Evolutionary conservation across 1,284 basidiomycete species (phyloP).

Genomic region (Ustilago shanxiensis): DNA sequence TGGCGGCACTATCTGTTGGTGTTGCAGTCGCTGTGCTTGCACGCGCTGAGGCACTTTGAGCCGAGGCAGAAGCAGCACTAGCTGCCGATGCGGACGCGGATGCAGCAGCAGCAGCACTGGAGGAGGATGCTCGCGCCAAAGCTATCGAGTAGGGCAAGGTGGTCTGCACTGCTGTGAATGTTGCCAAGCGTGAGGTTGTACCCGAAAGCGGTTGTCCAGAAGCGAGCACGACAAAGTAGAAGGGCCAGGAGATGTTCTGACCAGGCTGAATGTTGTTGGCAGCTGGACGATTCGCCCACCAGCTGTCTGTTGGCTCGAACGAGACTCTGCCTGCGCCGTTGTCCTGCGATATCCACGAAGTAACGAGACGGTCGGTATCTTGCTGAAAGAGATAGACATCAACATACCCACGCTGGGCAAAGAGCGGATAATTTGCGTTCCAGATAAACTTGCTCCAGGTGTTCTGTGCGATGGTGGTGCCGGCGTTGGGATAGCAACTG

Average conservation of each 20-base stretch:
- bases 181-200: constrained; percentile 51
- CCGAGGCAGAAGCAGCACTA: constrained; percentile 35
- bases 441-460: constrained; percentile 61
- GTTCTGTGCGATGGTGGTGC: constrained; percentile 50
- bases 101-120: constrained; percentile 38
- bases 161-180: constrained; percentile 60
- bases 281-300: constrained; percentile 53
- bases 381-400: constrained; percentile 65
- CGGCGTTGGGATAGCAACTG: constrained; percentile 60
- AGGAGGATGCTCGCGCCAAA: constrained; percentile 27
- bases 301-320: constrained; percentile 57
- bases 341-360: constrained; percentile 55
- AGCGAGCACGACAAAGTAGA: constrained; percentile 64
- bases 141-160: constrained; percentile 54
- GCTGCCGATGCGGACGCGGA: constrained; percentile 28
- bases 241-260: constrained; percentile 64
- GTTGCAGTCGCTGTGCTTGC: constrained; percentile 11
- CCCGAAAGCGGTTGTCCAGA: constrained; percentile 42
- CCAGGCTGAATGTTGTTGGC: constrained; percentile 55
- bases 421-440: constrained; percentile 62
- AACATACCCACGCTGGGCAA: constrained; percentile 55
- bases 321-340: constrained; percentile 57
- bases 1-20: constrained; percentile 25
- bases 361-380: constrained; percentile 54
- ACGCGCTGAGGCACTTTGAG: constrained; percentile 17